These are phyloP conservation scores for Echium plantagineum DNA, from an alignment of 257 asterid species.

Conservation along the genomic window DNA sequence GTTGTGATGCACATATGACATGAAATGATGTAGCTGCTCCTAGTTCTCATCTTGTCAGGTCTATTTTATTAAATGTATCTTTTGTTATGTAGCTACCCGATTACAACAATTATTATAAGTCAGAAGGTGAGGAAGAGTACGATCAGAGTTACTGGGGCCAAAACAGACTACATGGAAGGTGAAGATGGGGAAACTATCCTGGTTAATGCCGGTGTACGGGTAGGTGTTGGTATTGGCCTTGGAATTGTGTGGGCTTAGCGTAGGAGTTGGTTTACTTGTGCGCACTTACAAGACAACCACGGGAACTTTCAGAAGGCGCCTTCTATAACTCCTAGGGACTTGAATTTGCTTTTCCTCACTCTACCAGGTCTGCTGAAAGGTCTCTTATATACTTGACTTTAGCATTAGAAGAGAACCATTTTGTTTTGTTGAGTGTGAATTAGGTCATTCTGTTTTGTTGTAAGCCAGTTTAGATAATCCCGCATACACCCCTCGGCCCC, in stretches of 20 bases:
- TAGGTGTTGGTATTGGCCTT: conserved; percentile 55
- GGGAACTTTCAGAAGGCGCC: conserved; percentile 12
- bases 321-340: not conserved
- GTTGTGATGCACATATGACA: not conserved
- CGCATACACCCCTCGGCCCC: not conserved
- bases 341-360: not conserved
- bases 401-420: not conserved
- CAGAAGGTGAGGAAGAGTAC: conserved; percentile 31
- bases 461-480: not conserved
- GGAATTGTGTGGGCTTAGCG: conserved; percentile 54
- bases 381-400: not conserved
- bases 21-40: not conserved
- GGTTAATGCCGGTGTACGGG: conserved; percentile 54
- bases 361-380: not conserved
- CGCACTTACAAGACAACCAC: conserved; percentile 44
- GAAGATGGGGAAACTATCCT: conserved; percentile 51
- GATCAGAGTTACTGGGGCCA: conserved; percentile 28
- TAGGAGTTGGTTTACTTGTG: conserved; percentile 47
- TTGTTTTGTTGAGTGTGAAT: not conserved
- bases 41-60: not conserved
- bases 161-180: conserved; percentile 26
- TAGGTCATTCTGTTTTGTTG: not conserved
- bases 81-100: conserved; percentile 23
- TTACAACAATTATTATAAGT: conserved; percentile 16
- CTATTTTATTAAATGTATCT: not conserved